These are phyloP conservation scores for Kuraishia piskuri DNA, from an alignment of 805 yeast genomes.

Conservation along the genomic window DNA sequence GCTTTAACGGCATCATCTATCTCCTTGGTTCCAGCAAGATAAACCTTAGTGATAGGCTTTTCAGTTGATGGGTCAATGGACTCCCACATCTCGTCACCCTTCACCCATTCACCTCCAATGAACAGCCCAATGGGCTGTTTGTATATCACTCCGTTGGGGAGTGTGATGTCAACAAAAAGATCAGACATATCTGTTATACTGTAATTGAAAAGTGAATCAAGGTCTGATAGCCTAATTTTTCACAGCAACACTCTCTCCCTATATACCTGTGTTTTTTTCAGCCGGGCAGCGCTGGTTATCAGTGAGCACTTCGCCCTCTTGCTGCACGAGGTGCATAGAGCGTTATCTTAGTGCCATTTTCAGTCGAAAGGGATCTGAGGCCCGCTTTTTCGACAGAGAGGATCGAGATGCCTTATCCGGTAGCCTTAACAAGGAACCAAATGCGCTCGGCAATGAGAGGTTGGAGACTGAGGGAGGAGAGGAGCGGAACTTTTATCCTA, in stretches of 20 bases:
- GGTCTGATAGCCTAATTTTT: not conserved
- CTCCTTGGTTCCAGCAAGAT: constrained; percentile 38
- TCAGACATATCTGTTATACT: not conserved
- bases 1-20: constrained; percentile 42
- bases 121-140: constrained; percentile 54
- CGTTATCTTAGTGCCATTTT: not conserved
- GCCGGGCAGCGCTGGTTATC: not conserved
- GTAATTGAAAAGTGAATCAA: not conserved
- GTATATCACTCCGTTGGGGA: constrained; percentile 40
- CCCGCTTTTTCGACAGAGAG: not conserved
- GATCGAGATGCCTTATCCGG: not conserved
- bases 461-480: too few species aligned
- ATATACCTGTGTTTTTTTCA: not conserved
- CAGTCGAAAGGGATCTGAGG: not conserved
- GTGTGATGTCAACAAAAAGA: constrained; percentile 1
- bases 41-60: constrained; percentile 34
- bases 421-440: not conserved
- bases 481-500: too few species aligned
- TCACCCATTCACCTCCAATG: constrained; percentile 45
- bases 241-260: not conserved
- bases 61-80: constrained; percentile 44
- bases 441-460: not conserved
- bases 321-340: not conserved
- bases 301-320: not conserved
- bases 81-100: constrained; percentile 28